Evolutionary conservation across 257 asterid species (phyloP).

Genomic region (Avicennia marina): DNA sequence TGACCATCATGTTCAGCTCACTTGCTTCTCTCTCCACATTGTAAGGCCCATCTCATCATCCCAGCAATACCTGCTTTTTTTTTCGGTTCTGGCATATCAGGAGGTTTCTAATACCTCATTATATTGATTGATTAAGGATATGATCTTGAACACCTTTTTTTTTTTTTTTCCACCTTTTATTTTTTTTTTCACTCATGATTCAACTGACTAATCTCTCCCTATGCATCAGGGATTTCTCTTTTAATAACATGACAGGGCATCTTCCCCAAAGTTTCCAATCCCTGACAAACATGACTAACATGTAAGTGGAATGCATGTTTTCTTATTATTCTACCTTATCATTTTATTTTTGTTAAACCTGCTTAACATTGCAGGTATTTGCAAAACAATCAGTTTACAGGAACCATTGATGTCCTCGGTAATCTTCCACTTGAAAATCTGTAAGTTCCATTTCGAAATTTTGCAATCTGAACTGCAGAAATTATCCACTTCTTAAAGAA

Average conservation of each 20-base stretch:
- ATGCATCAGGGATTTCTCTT: conserved; percentile 52
- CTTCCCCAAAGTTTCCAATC: conserved; percentile 44
- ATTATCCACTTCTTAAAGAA: no score
- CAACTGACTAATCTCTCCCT: not conserved
- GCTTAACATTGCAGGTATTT: conserved; percentile 33
- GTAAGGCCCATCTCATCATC: conserved; percentile 33
- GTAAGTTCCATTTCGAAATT: conserved; percentile 32
- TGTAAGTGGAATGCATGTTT: conserved; percentile 31
- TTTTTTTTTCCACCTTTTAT: no score
- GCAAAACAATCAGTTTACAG: conserved; percentile 57
- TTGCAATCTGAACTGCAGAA: no score
- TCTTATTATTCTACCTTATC: not conserved
- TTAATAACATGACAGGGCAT: conserved; percentile 41
- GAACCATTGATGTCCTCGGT: conserved; percentile 48
- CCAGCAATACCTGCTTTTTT: no score
- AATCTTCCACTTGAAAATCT: conserved; percentile 47
- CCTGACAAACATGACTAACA: conserved; percentile 34
- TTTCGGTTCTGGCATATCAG: no score
- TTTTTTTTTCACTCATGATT: not conserved
- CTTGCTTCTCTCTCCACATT: conserved; percentile 47
- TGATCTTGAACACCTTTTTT: no score
- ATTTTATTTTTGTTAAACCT: not conserved
- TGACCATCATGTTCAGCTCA: conserved; percentile 32
- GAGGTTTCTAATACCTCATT: no score
- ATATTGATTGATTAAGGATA: no score